Conservation (phyloP, 169 alveolate genomes). For the Eimeria praecox region DNA sequence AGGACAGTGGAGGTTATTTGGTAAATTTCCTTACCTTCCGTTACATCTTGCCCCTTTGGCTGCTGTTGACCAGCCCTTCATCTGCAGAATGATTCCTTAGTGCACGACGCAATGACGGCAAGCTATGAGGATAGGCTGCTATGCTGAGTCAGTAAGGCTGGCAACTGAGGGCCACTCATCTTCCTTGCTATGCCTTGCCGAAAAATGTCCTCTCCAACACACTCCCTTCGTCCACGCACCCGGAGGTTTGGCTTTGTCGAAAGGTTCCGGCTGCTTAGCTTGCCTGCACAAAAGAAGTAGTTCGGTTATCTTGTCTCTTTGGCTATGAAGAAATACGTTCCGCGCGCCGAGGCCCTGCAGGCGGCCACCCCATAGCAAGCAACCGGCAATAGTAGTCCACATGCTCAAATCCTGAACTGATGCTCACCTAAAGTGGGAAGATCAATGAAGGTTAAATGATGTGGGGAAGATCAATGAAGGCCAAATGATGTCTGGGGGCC, state of each 20-base stretch:
- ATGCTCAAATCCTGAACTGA: too few relatives aligned
- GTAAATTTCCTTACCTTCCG: background rate
- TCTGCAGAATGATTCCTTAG: background rate
- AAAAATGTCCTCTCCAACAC: background rate
- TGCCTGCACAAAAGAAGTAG: too few relatives aligned
- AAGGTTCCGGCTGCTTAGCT: background rate
- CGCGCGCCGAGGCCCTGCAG: too few relatives aligned
- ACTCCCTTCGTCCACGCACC: background rate
- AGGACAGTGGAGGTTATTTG: background rate
- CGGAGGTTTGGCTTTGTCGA: background rate
- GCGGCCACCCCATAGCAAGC: too few relatives aligned
- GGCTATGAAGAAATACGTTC: too few relatives aligned
- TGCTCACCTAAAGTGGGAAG: too few relatives aligned
- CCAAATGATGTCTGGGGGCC: too few relatives aligned
- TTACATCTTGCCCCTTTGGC: background rate
- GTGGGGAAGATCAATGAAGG: too few relatives aligned
- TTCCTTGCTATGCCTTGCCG: background rate
- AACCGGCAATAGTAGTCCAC: too few relatives aligned
- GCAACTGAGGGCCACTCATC: background rate
- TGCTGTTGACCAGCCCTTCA: background rate
- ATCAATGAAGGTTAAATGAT: too few relatives aligned
- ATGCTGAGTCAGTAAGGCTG: background rate
- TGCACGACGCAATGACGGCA: background rate
- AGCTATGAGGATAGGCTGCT: background rate
- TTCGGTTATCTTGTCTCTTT: too few relatives aligned